Evolutionary conservation across 2,329 filamentous ascomycete genomes (phyloP).

Genomic region (Paecilomyces sp.): DNA sequence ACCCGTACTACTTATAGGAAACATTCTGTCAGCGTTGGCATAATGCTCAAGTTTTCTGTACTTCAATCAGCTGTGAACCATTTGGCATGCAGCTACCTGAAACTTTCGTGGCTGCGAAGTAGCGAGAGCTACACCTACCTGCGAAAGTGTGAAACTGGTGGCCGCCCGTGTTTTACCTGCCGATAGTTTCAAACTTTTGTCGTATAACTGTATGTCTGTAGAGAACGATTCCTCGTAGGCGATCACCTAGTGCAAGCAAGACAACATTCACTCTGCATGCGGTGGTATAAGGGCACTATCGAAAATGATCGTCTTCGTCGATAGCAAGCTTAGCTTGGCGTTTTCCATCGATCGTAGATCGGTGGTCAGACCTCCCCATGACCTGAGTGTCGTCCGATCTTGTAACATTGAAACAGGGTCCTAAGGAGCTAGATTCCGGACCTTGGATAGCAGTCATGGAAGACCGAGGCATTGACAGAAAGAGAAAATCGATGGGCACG

Average conservation of each 20-base stretch:
- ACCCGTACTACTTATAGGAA: neutral
- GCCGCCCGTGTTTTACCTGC: too few species aligned
- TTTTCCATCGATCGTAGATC: neutral
- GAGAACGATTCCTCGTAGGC: neutral
- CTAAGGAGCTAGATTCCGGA: neutral
- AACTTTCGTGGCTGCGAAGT: neutral
- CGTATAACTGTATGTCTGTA: neutral
- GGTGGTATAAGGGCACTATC: neutral
- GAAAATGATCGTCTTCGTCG: neutral
- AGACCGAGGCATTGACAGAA: neutral
- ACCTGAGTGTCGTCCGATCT: neutral
- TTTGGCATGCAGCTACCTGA: too few species aligned
- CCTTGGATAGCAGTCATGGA: neutral
- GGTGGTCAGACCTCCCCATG: neutral
- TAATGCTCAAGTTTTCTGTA: neutral
- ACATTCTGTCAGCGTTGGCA: neutral
- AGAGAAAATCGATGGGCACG: neutral
- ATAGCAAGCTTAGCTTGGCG: neutral
- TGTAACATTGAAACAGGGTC: neutral
- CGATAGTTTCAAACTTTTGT: too few species aligned
- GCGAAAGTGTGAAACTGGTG: too few species aligned
- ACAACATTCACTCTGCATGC: neutral
- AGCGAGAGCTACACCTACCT: neutral
- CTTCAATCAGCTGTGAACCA: neutral
- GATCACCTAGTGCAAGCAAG: neutral